phyloP scores from a whole-genome alignment of 73 alveolate genomes.

The Paramecium sexaurelia region DNA sequence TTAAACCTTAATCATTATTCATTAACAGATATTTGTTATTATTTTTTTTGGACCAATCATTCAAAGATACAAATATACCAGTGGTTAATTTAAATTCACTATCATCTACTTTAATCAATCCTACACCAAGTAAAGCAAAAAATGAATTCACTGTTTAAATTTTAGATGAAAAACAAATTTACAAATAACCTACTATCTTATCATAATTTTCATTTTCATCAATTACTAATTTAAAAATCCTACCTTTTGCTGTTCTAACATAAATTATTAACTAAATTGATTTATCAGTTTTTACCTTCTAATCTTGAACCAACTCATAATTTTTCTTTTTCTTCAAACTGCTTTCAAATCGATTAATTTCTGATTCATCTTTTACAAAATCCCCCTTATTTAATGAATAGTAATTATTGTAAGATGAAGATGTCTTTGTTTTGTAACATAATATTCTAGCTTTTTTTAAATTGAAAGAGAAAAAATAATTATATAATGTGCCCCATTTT shows the following conservation, averaged over 20 bases:
- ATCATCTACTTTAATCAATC: neutral
- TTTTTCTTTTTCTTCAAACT: constrained; percentile 3
- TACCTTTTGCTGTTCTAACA: constrained; percentile 48
- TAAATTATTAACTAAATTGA: neutral
- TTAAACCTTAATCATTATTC: neutral
- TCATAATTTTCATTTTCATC: constrained; percentile 19
- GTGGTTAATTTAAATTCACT: constrained; percentile 25
- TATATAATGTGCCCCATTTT: constrained; percentile 45
- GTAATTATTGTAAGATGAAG: constrained; percentile 6
- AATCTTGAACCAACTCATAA: neutral
- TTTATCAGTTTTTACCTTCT: neutral
- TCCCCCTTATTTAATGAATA: constrained; percentile 7
- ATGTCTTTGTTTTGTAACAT: neutral
- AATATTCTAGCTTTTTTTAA: constrained; percentile 9
- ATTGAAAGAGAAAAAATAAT: constrained; percentile 12
- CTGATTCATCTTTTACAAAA: constrained; percentile 23
- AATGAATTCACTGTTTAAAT: constrained; percentile 4
- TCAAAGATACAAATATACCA: constrained; percentile 13
- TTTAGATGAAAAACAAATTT: constrained; percentile 19
- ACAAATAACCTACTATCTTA: constrained; percentile 27
- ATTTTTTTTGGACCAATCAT: constrained; percentile 6
- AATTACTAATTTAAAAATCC: constrained; percentile 1
- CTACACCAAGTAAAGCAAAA: constrained; percentile 40
- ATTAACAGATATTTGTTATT: neutral
- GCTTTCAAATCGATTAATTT: neutral